These are phyloP conservation scores for Russula earlei DNA, from an alignment of 768 basidiomycete genomes.

Conservation along the genomic window DNA sequence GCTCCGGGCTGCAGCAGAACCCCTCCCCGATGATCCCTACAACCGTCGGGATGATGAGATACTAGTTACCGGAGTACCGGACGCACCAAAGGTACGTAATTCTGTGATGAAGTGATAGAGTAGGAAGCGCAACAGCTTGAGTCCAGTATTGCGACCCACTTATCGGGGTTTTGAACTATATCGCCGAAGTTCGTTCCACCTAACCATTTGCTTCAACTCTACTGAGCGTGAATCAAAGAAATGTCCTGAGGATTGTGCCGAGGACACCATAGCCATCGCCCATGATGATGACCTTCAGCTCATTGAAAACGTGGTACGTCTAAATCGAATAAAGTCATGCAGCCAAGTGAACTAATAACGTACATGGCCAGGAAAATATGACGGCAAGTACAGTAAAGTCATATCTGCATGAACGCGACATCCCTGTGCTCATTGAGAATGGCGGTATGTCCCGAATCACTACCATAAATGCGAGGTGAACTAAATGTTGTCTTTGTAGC, in stretches of 20 bases:
- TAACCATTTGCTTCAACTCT: not conserved
- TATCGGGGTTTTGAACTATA: conserved; percentile 4
- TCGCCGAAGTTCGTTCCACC: not conserved
- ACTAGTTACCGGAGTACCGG: not conserved
- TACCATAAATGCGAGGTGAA: not conserved
- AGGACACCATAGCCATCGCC: not conserved
- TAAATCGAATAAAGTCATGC: not conserved
- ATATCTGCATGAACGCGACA: not conserved
- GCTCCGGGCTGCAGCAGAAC: not conserved
- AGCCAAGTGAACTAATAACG: not conserved
- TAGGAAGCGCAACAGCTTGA: not conserved
- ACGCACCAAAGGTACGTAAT: not conserved
- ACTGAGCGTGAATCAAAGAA: not conserved
- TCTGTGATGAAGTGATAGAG: not conserved
- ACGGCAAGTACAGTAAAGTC: not conserved
- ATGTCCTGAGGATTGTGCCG: not conserved
- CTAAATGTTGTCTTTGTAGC: not conserved
- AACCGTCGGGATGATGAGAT: not conserved
- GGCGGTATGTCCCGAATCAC: not conserved
- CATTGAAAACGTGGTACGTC: conserved; percentile 2
- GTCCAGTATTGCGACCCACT: conserved; percentile 5
- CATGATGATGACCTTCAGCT: conserved; percentile 10
- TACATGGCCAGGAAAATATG: not conserved
- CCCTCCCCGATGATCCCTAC: not conserved
- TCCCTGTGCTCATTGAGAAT: not conserved